A percentile compares a stretch with the other conserved stretches of the same genome.
Evolutionary conservation across 2,329 filamentous ascomycete genomes (phyloP).

Genomic region (Chaetomiaceae sp.): DNA sequence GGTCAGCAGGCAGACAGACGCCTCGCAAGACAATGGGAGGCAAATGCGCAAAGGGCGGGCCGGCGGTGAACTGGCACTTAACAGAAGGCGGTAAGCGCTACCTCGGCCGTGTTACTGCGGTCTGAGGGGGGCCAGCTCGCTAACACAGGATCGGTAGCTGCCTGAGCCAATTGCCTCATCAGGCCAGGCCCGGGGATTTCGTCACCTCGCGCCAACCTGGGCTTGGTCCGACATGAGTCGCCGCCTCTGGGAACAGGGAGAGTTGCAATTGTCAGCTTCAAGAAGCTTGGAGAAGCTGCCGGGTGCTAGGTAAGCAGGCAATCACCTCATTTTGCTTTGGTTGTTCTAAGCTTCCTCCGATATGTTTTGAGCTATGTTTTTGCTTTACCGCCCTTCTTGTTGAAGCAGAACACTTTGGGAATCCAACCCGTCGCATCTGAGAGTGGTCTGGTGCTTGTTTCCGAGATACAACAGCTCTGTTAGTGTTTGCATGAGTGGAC

Average conservation of each 20-base stretch:
- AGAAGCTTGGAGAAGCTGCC: constrained; percentile 13
- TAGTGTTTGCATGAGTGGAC: not conserved
- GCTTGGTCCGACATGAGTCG: too few relatives aligned
- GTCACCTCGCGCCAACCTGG: constrained; percentile 10
- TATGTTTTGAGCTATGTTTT: too few relatives aligned
- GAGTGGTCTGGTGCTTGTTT: not conserved
- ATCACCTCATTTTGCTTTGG: not conserved
- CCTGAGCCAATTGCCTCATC: constrained; percentile 14
- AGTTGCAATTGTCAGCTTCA: constrained; percentile 2
- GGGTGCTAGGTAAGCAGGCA: too few relatives aligned
- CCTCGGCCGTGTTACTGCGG: constrained; percentile 13
- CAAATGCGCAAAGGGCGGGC: constrained; percentile 13
- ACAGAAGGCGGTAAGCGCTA: constrained; percentile 25
- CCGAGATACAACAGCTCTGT: not conserved
- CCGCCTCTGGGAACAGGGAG: too few relatives aligned
- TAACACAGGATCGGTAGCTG: constrained; percentile 20
- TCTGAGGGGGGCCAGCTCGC: constrained; percentile 1
- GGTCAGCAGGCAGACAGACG: constrained; percentile 22
- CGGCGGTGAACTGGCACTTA: constrained; percentile 21
- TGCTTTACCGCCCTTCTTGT: too few relatives aligned
- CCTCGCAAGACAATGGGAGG: constrained; percentile 20
- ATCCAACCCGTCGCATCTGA: too few relatives aligned
- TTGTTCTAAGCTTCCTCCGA: not conserved
- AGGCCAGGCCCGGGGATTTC: not conserved
- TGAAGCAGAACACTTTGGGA: too few relatives aligned